Evolutionary conservation across 352 stramenopile species (phyloP), one percentile per base, ranked within the genome.

Genomic region (Phytophthora kernoviae): DNA sequence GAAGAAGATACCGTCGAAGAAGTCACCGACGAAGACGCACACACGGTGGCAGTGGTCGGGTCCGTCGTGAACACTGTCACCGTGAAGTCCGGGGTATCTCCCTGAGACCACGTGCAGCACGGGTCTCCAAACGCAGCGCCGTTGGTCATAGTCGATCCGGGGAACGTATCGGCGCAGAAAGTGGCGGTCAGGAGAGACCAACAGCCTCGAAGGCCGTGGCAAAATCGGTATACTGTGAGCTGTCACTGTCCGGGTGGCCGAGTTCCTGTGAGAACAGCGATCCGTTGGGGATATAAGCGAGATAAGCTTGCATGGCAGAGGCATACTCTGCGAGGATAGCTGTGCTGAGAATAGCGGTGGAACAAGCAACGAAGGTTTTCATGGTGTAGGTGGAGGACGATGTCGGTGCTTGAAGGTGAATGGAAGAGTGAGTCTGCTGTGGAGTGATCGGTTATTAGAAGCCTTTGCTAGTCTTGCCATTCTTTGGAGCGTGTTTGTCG

Each of bases 101-200:
- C 45, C 30, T 43, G 41, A 5, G 49, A 54, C 68, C 68, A 76
- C 41, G 55, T 69, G 62, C 67, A 75, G 58, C 67, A 75, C 51
- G 67, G 67, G 53, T 75, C 67, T 12, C 68, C 68, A 50, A 76
- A 68, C 10, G 59, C 68, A 18, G 57, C 57, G 36, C 68, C 68
- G 54, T 53, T 50, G 18, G 57, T 68, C 36, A 63, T 49, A 9
- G 21, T 49, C 21, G 42, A 49, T 2, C 42, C 42, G 2, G 42
- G 8, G 27, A 54, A 54, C 1, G 22, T 40, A n/a, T 36, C 46
- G 14, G 27, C 33, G 30, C 46, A 54, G 46, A 54, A 54, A 14
- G 26, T n/a, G 4, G 24, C 32, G 18, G 21, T 52, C 64, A 73
- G 15, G 45, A 47, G 11, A 47, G 21, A 4, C 45, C 34, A 5